Conservation (phyloP, 1,139 yeast genomes). For the Yamadazyma oceani region DNA sequence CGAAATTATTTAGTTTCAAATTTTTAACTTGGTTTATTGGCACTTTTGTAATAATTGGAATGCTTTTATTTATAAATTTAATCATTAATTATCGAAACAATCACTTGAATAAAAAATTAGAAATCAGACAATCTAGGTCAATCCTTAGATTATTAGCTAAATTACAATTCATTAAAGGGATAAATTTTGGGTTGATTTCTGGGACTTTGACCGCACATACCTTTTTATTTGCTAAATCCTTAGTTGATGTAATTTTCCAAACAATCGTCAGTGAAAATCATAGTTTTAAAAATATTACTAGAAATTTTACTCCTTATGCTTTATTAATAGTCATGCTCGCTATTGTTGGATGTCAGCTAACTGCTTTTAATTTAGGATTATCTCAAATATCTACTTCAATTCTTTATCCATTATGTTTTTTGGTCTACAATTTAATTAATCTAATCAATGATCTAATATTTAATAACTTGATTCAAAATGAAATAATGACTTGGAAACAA, state of each 20-base stretch:
- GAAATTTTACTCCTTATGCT: conserved; percentile 39
- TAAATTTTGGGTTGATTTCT: conserved; percentile 65
- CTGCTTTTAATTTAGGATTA: conserved; percentile 73
- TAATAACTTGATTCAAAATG: conserved; percentile 31
- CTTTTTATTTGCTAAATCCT: conserved; percentile 77
- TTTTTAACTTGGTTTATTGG: conserved; percentile 41
- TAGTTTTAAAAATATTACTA: conserved; percentile 20
- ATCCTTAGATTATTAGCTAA: conserved; percentile 16
- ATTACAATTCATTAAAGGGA: conserved; percentile 46
- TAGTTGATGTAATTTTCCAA: conserved; percentile 64
- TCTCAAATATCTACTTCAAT: conserved; percentile 73
- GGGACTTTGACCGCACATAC: conserved; percentile 88
- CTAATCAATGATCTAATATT: conserved; percentile 71
- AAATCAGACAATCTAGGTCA: conserved; percentile 12
- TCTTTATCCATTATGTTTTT: conserved; percentile 81
- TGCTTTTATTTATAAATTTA: conserved; percentile 26
- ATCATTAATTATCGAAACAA: conserved; percentile 14
- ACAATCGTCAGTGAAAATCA: conserved; percentile 38
- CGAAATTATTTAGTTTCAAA: conserved; percentile 25
- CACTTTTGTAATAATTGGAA: conserved; percentile 31
- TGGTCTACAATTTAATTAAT: conserved; percentile 75
- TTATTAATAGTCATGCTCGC: conserved; percentile 60
- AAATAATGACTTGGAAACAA: conserved; percentile 31
- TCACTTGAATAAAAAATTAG: conserved; percentile 14
- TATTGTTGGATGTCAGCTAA: conserved; percentile 73